Evolutionary conservation across 1,284 basidiomycete species (phyloP).

Genomic region (Pterulicium gracile): DNA sequence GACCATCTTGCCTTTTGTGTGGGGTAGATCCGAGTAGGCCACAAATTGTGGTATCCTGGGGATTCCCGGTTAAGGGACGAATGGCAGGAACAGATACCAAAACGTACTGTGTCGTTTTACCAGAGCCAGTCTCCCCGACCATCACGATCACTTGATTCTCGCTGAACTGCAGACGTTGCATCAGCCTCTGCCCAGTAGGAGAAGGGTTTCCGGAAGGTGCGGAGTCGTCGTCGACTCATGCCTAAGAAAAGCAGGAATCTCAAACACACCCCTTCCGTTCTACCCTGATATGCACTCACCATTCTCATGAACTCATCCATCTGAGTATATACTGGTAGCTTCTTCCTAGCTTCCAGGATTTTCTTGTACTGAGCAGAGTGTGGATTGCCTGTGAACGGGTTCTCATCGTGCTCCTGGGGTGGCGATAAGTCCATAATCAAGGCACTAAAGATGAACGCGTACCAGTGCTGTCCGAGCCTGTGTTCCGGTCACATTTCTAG

Average conservation of each 20-base stretch:
- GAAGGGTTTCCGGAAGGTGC: not conserved
- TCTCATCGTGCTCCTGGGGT: constrained; percentile 67
- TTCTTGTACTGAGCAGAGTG: constrained; percentile 78
- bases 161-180: constrained; percentile 47
- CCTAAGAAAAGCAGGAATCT: constrained; percentile 16
- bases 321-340: constrained; percentile 86
- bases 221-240: constrained; percentile 11
- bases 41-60: constrained; percentile 90
- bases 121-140: constrained; percentile 97
- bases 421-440: constrained; percentile 1
- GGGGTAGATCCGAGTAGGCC: constrained; percentile 86
- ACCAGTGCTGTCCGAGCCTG: constrained; percentile 72
- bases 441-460: constrained; percentile 15
- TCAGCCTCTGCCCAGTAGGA: not conserved
- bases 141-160: constrained; percentile 89
- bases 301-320: constrained; percentile 89
- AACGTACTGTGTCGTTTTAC: constrained; percentile 92
- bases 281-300: constrained; percentile 34
- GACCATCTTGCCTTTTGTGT: constrained; percentile 81
- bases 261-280: constrained; percentile 25
- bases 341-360: constrained; percentile 78
- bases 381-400: constrained; percentile 81
- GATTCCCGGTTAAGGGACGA: constrained; percentile 12
- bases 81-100: constrained; percentile 12
- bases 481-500: constrained; percentile 62